Evolutionary conservation across 495 filamentous ascomycete genomes (phyloP).

Genomic region (Lepidopterella palustris): DNA sequence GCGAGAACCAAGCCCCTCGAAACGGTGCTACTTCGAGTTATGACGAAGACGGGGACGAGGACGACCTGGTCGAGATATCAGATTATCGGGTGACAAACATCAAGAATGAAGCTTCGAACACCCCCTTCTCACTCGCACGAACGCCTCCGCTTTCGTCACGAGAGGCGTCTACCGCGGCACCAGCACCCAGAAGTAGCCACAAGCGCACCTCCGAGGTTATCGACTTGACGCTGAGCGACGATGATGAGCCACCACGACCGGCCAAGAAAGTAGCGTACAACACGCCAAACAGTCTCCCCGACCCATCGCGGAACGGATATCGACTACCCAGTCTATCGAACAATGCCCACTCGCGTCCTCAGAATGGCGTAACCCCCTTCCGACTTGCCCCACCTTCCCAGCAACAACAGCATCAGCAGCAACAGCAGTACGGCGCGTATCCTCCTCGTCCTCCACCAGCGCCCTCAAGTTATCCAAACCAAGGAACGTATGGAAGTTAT

Average conservation of each 20-base stretch:
- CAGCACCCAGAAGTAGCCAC: slow-evolving; percentile 12
- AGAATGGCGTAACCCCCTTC: neutral
- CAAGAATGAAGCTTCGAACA: slow-evolving; percentile 19
- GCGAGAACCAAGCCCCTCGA: slow-evolving; percentile 28
- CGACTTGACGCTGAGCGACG: slow-evolving; percentile 27
- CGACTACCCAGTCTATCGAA: neutral
- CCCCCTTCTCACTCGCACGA: slow-evolving; percentile 10
- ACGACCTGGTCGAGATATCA: slow-evolving; percentile 24
- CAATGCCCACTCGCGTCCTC: neutral
- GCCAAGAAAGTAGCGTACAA: slow-evolving; percentile 30
- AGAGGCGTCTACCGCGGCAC: slow-evolving; percentile 20
- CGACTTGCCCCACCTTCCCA: neutral
- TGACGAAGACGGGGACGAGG: slow-evolving; percentile 14
- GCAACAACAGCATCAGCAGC: neutral
- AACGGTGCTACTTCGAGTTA: slow-evolving; percentile 12
- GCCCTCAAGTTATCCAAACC: neutral
- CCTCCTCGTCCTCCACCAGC: neutral
- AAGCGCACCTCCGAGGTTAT: slow-evolving; percentile 30
- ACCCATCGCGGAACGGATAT: slow-evolving; percentile 11
- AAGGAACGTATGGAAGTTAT: neutral
- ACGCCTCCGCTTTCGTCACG: slow-evolving; percentile 25
- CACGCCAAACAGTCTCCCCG: slow-evolving; percentile 24
- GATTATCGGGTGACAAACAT: slow-evolving; percentile 21
- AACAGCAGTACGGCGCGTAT: neutral
- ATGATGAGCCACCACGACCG: slow-evolving; percentile 25